These are phyloP conservation scores for Aspergillus avenaceus DNA, from an alignment of 495 filamentous ascomycete species.

Conservation along the genomic window DNA sequence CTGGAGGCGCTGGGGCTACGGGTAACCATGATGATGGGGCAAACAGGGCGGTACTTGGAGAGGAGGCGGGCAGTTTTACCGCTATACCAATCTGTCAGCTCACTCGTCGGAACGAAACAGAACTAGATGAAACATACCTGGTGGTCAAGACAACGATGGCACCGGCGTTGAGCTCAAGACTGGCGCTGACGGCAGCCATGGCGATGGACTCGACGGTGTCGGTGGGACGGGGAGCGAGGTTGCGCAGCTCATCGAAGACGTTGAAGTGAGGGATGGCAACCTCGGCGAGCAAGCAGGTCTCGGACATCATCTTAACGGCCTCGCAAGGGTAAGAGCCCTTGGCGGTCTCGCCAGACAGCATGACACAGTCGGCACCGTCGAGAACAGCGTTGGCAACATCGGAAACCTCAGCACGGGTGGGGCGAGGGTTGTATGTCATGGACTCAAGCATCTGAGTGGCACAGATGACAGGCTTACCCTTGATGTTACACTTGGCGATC, in stretches of 20 bases:
- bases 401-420: slow-evolving; percentile 94
- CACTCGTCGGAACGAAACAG: background rate
- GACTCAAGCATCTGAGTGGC: slow-evolving; percentile 93
- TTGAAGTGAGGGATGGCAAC: slow-evolving; percentile 94
- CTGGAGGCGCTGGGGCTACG: slow-evolving; percentile 77
- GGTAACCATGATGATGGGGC: slow-evolving; percentile 98
- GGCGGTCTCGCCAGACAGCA: slow-evolving; percentile 98
- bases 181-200: slow-evolving; percentile 92
- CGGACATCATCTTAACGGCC: slow-evolving; percentile 95
- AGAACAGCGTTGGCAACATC: slow-evolving; percentile 98
- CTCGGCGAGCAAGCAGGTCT: slow-evolving; percentile 93
- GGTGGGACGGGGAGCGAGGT: slow-evolving; percentile 73
- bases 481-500: slow-evolving; percentile 99
- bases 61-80: slow-evolving; percentile 89
- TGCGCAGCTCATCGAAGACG: slow-evolving; percentile 92
- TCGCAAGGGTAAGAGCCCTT: slow-evolving; percentile 93
- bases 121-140: slow-evolving; percentile 46
- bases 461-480: slow-evolving; percentile 96
- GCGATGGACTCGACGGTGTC: slow-evolving; percentile 85
- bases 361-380: slow-evolving; percentile 97
- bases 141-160: slow-evolving; percentile 94
- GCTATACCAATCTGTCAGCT: slow-evolving; percentile 40
- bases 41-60: slow-evolving; percentile 97
- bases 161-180: slow-evolving; percentile 90
- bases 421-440: slow-evolving; percentile 99